Base-by-base conservation (phyloP, 192 early-diverging fungal species). In the Coemansia sp. region DNA sequence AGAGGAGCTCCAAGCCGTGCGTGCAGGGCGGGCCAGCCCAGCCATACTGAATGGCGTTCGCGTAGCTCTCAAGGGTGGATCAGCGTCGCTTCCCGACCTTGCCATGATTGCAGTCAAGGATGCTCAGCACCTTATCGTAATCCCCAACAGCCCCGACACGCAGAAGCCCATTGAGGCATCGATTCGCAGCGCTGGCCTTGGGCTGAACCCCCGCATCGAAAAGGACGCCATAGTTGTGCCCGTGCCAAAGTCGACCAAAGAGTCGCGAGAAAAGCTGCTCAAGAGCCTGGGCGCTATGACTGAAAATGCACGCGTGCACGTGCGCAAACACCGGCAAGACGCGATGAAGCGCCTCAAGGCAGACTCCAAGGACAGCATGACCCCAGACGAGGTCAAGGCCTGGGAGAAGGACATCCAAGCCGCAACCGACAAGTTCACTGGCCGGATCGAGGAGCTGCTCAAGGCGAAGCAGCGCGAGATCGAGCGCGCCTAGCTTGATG, bases 21-120 rank as follows among this genome's bases (percentile, higher is more conserved):
- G 88, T 21, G 77, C 86, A 13, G 92, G 92, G 12, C 79, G 89
- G 25, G 92, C 90, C 9, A 92, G 85, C 68, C 92, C 92, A 42
- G 88, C 86, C 0, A 77, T 94, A n/a, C 72, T 94, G 65, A 91
- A 92, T 63, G 70, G 82, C 12, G 84, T 94, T 3, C 77, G 72
- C 45, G 88, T 94, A 13, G 68, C 77, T 42, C 69, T 90, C 38
- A 84, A 89, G 45, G 67, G 73, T 25, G 77, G 74, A 12, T 83
- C 81, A 20, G 85, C 86, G 26, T 65, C 79, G 13, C 69, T 95
- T 21, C 72, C 85, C 1, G 87, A 89, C 36, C 58, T 94, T 18
- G 90, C 92, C 2, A 89, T 90, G 70, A 83, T 95, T 6, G 83
- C 88, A 16, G 85, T 94, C 68, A 92, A 94, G 71, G 92, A 95